phyloP scores from a whole-genome alignment of 805 yeast genomes.

The Ogataea chonburiensis region DNA sequence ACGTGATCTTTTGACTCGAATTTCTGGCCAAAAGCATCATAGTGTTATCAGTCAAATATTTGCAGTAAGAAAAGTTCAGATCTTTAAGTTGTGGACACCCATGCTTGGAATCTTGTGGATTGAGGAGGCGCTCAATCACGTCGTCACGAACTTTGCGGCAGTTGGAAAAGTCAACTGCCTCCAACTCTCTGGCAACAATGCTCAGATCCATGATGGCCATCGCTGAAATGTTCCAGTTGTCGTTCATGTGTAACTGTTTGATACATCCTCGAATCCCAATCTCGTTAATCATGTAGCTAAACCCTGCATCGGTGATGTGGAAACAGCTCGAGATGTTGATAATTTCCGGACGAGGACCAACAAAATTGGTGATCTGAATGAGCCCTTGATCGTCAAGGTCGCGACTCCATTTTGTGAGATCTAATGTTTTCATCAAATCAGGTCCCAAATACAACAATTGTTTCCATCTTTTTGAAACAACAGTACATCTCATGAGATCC shows the following conservation, averaged over 20 bases:
- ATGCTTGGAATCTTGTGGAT: conserved; percentile 39
- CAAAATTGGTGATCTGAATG: conserved; percentile 62
- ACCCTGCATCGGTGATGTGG: conserved; percentile 75
- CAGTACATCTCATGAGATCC: conserved; percentile 56
- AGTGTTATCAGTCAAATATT: conserved; percentile 65
- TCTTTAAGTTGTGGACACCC: conserved; percentile 62
- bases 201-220: conserved; percentile 81
- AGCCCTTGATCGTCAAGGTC: conserved; percentile 57
- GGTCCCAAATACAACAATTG: conserved; percentile 59
- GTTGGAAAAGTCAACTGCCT: conserved; percentile 64
- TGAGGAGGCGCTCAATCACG: conserved; percentile 67
- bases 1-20: conserved; percentile 53
- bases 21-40: conserved; percentile 61
- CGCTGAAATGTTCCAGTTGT: conserved; percentile 76
- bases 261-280: conserved; percentile 66
- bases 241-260: conserved; percentile 54
- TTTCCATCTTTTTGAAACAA: conserved; percentile 67
- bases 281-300: conserved; percentile 66
- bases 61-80: conserved; percentile 69
- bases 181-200: conserved; percentile 57
- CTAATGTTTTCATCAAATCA: conserved; percentile 49
- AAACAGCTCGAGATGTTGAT: conserved; percentile 72
- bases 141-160: conserved; percentile 73
- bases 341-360: conserved; percentile 60
- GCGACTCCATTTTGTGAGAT: conserved; percentile 62